Conservation (phyloP, 2,329 filamentous ascomycete genomes). For the Thelonectria olida region DNA sequence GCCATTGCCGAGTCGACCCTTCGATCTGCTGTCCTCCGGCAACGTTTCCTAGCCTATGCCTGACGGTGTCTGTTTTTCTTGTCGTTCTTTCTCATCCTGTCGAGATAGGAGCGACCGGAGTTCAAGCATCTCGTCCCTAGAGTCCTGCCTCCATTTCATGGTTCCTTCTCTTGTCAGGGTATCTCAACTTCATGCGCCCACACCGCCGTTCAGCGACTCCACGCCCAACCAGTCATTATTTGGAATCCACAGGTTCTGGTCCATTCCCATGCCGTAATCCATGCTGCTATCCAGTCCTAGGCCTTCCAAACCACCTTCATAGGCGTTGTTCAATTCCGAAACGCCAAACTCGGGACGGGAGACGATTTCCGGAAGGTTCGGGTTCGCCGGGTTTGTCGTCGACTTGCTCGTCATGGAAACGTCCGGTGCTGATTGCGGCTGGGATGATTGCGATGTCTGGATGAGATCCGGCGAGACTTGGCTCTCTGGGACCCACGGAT, state of each 20-base stretch:
- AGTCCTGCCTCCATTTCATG: background rate
- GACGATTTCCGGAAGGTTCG: conserved; percentile 30
- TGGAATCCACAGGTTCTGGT: conserved; percentile 48
- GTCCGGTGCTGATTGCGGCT: conserved; percentile 16
- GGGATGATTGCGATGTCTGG: conserved; percentile 23
- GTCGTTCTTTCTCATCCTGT: too few relatives aligned
- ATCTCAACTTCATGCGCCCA: conserved; percentile 36
- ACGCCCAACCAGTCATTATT: conserved; percentile 45
- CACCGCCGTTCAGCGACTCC: conserved; percentile 45
- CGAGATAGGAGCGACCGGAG: background rate
- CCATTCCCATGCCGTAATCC: conserved; percentile 53
- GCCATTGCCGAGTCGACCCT: background rate
- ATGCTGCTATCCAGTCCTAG: conserved; percentile 57
- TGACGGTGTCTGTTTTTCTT: background rate
- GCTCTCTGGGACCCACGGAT: conserved; percentile 42
- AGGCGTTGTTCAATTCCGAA: conserved; percentile 59
- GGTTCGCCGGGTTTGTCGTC: conserved; percentile 7
- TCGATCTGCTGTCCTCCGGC: background rate
- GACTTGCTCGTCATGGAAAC: conserved; percentile 26
- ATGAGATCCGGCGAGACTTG: conserved; percentile 38
- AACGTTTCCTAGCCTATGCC: background rate
- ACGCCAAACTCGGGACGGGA: conserved; percentile 43
- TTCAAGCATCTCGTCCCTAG: background rate
- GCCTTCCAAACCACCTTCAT: conserved; percentile 58
- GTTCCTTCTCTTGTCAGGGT: background rate